Base-by-base conservation (phyloP, 768 basidiomycete species). In the Baorangia bicolor region DNA sequence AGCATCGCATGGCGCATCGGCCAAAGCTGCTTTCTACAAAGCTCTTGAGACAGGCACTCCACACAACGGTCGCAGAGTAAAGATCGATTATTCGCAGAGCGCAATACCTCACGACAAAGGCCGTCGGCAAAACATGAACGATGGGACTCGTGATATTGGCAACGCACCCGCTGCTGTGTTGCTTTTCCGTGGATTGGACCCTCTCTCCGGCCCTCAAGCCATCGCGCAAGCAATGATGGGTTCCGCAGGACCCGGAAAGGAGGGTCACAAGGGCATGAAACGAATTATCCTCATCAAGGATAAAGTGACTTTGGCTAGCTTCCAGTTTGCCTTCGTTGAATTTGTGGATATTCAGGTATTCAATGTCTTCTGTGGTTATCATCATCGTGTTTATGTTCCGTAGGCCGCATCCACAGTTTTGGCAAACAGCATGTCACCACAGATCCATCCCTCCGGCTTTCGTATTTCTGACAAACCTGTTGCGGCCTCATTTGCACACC, bases 91-190 rank as follows among this genome's bases (percentile, higher is more conserved):
- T 68, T 94, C 95, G 4, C 86, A 93, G 74, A 91, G 88, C 60
- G 88, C 88, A 27, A 81, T 83, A 28, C 90, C 88, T 27, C 81
- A 84, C 46, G 87, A 87, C 56, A 81, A 81, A 63, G 81, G 83
- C 12, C 80, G 84, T 46, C 80, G 84, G 60, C 83, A 84, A 51
- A 85, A 86, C 53, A 69, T 78, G 71, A 98, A 96, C 66, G 97
- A 99, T 64, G 97, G 97, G 3, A 98, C 92, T 51, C 82, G 94
- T 51, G 96, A 99, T 74, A 96, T 98, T 65, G 96, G 93, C 58
- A 91, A 90, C 60, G 74, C 89, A 2, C 90, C 90, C 61, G 81
- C 83, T 27, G 81, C 92, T 21, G 86, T 98, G 16, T 76, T 99
- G 14, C 80, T 99, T 14, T 88, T 99, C 67, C 87, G 96, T 40